These are phyloP conservation scores for Petrea volubilis DNA, from an alignment of 257 asterid genomes.

Conservation along the genomic window DNA sequence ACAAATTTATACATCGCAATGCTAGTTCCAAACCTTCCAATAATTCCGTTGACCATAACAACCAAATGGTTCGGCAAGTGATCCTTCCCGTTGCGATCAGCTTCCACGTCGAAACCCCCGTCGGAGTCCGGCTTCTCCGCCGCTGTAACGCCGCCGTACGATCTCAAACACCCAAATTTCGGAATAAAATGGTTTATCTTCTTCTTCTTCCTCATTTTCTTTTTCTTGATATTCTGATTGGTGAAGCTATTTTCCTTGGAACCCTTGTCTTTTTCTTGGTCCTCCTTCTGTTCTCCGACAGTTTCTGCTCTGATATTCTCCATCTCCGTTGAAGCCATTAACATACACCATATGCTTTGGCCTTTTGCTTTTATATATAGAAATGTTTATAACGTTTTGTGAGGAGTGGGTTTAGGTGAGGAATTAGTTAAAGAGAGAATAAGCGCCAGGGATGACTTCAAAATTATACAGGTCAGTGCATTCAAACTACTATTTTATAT, in stretches of 20 bases:
- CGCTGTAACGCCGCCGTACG: slow-evolving; percentile 44
- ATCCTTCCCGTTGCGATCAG: slow-evolving; percentile 30
- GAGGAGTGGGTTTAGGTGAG: background rate
- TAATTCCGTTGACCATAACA: slow-evolving; percentile 88
- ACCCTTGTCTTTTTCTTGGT: slow-evolving; percentile 13
- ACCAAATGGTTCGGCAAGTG: slow-evolving; percentile 53
- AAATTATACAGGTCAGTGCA: slow-evolving; percentile 16
- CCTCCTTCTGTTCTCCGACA: slow-evolving; percentile 9
- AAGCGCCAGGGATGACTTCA: slow-evolving; percentile 21
- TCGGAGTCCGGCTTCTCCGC: slow-evolving; percentile 41
- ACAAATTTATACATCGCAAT: background rate
- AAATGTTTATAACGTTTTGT: background rate
- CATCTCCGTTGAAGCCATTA: slow-evolving; percentile 27
- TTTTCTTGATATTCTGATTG: slow-evolving; percentile 4
- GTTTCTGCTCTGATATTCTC: slow-evolving; percentile 19
- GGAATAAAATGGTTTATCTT: slow-evolving; percentile 30
- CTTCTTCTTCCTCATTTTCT: slow-evolving; percentile 28
- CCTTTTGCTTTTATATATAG: background rate
- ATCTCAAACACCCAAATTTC: slow-evolving; percentile 51
- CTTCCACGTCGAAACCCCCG: slow-evolving; percentile 54
- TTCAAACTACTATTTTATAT: background rate
- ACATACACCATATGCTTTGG: background rate
- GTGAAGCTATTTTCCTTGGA: slow-evolving; percentile 6
- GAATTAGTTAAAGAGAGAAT: background rate
- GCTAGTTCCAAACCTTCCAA: slow-evolving; percentile 59